Evolutionary conservation across 2,329 filamentous ascomycete genomes (phyloP).

Genomic region (Ophiognomonia clavigignenti-juglandacearum): DNA sequence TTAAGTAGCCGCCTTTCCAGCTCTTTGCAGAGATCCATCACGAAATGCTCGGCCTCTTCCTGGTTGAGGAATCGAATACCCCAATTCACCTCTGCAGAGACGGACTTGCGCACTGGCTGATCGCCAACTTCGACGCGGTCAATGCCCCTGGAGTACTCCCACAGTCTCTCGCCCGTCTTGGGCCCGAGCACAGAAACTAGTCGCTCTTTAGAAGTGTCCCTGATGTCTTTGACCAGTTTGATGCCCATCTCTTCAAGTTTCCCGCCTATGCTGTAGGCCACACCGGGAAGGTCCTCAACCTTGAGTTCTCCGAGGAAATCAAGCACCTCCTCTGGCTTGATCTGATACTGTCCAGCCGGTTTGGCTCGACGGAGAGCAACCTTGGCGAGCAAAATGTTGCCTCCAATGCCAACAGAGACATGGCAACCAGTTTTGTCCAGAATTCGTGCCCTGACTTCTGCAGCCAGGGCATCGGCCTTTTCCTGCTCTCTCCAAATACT

Average conservation of each 20-base stretch:
- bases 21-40: constrained; percentile 79
- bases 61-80: constrained; percentile 92
- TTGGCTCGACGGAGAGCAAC: constrained; percentile 88
- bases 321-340: constrained; percentile 75
- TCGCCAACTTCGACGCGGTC: constrained; percentile 83
- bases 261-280: constrained; percentile 83
- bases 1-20: constrained; percentile 74
- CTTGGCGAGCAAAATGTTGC: constrained; percentile 87
- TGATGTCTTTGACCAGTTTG: constrained; percentile 76
- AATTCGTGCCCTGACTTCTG: constrained; percentile 61
- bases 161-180: constrained; percentile 87
- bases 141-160: constrained; percentile 85
- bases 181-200: constrained; percentile 72
- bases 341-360: constrained; percentile 85
- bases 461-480: constrained; percentile 68
- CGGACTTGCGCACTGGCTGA: constrained; percentile 81
- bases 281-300: constrained; percentile 80
- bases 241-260: constrained; percentile 86
- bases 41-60: constrained; percentile 88
- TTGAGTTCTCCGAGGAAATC: constrained; percentile 72
- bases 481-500: constrained; percentile 74
- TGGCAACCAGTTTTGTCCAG: constrained; percentile 74
- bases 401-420: constrained; percentile 89
- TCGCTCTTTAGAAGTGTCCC: constrained; percentile 70
- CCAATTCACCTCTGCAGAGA: constrained; percentile 97